Evolutionary conservation across 2,329 filamentous ascomycete genomes (phyloP), one percentile per base, ranked within the genome.

Genomic region (Metarhizium album): DNA sequence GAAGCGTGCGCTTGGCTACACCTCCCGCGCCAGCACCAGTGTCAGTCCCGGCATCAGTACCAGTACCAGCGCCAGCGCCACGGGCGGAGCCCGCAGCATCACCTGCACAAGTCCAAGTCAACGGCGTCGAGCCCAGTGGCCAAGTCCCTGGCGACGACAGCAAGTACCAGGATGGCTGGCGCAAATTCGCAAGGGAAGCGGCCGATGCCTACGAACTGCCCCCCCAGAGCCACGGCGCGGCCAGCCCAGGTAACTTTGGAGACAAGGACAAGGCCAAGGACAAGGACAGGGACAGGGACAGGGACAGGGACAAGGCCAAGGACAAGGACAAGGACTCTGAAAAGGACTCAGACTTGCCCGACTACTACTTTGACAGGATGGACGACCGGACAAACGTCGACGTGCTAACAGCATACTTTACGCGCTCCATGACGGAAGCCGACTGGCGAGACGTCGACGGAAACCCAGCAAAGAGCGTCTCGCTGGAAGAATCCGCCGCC

Each of bases 1-100:
- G 80, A 1, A 73, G 77, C 2, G 79, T 86, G 0, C 72, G 80
- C 52, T 69, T 86, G 14, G 81, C 82, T 23, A 86, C 82, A 8
- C 76, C 76, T 33, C 74, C 74, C 7, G 67, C 69, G 1, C 76
- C 57, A 23, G 53, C 55, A 16, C 56, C 54, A 5, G 65, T 69
- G 16, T 24, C 40, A 4, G 2, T 3, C 16, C 37, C 4, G 14
- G 33, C 4, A 13, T 13, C 14, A 13, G 11, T 16, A 64, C 69
- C 1, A 75, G 35, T 76, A 27, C 74, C 74, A 9, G 67, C 69
- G 1, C 76, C 57, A 24, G 53, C 55, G 18, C 56, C 55, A 5
- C 27, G 11, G 27, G 65, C 70, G 3, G 20, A 67, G 2, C 76
- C 77, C 0, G 72, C 40, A 14, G 9, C 67, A 2, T 76, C 77